Percentiles rank a stretch among this genome's conserved stretches.
These are phyloP conservation scores for Talaromyces verruculosus DNA, from an alignment of 2,329 filamentous ascomycete genomes.

Conservation along the genomic window DNA sequence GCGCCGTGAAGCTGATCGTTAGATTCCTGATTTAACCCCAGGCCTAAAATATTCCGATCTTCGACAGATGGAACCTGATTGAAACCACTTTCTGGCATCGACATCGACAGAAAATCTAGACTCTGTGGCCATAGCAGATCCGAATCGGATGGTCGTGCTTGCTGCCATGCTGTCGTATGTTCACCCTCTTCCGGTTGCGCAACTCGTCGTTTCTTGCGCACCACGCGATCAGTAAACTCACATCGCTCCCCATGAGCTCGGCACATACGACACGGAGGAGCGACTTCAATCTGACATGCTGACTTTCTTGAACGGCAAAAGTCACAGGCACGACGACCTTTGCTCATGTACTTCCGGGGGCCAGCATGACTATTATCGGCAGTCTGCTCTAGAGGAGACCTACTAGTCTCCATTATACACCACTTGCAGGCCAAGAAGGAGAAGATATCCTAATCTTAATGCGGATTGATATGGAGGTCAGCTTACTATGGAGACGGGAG, in stretches of 20 bases:
- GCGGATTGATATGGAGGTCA: background rate
- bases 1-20: background rate
- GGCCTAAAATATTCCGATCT: background rate
- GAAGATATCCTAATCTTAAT: background rate
- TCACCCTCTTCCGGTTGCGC: background rate
- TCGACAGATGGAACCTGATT: background rate
- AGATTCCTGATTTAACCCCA: background rate
- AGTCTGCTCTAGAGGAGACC: background rate
- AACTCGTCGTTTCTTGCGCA: conserved; percentile 8
- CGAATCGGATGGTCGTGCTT: background rate
- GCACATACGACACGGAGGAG: conserved; percentile 19
- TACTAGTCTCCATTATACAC: background rate
- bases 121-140: conserved; percentile 15
- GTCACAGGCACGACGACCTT: conserved; percentile 15
- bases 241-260: conserved; percentile 13
- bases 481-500: background rate
- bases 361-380: background rate
- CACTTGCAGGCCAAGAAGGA: background rate
- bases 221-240: conserved; percentile 11
- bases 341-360: conserved; percentile 18
- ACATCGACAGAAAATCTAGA: conserved; percentile 12
- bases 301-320: conserved; percentile 18
- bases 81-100: conserved; percentile 2
- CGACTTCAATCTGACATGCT: conserved; percentile 16
- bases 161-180: background rate